Evolutionary conservation across 1,139 yeast genomes (phyloP), one percentile per base, ranked within the genome.

Genomic region (Taphrina confusa): DNA sequence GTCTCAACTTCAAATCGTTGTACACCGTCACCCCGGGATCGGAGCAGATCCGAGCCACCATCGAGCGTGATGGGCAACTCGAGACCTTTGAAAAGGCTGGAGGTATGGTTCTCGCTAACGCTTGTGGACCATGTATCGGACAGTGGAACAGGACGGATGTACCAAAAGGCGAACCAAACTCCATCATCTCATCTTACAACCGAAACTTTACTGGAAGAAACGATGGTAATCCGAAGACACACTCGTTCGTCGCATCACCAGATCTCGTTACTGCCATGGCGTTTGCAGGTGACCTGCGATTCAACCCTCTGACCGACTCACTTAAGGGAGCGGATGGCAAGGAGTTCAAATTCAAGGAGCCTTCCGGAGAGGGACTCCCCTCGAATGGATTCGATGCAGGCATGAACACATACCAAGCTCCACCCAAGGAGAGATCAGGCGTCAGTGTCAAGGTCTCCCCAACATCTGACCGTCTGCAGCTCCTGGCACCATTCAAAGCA

Each of bases 41-140:
- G 68, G 98, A 92, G 80, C 97, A 91, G 81, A 89, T 92, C 69
- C 87, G 98, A 80, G 97, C 97, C 68, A 92, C 97, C 69, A 90
- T 92, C 75, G 96, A 85, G 73, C 87, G 97, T 79, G 98, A 92
- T 75, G 97, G 97, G 72, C 91, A 86, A 79, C 82, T 91, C 71
- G 78, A 86, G 73, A 85, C 91, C 70, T 90, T 92, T 78, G 83
- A 85, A 75, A 94, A 88, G 73, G 87, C 86, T 69, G 97, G 97
- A 72, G 97, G 96, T 79, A 81, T 85, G 66, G 96, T 92, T 65
- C 81, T 92, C 76, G 97, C 98, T 68, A 92, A 92, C 75, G 98
- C 98, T 66, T 91, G 98, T 82, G 98, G 98, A 76, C 98, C 98
- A 76, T 91, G 98, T 83, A 92, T 92, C 74, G 98, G 98, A 76